Percentiles rank a stretch among this genome's conserved stretches.
These are phyloP conservation scores for Candida krabiensis DNA, from an alignment of 805 yeast genomes.

Conservation along the genomic window DNA sequence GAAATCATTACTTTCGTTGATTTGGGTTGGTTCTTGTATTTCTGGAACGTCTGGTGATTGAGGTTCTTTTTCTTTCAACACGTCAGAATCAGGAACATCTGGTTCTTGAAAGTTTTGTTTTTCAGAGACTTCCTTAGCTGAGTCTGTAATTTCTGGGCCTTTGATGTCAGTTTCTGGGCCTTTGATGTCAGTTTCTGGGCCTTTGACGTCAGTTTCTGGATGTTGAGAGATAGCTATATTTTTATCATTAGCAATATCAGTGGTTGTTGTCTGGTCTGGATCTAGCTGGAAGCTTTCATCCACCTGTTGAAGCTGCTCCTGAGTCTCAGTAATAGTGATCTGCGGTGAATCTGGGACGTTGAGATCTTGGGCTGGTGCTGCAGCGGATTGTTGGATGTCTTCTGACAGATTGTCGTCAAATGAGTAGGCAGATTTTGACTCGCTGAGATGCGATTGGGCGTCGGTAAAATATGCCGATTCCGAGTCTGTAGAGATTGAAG, in stretches of 20 bases:
- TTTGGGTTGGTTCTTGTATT: not conserved
- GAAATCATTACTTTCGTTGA: not conserved
- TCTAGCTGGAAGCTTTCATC: no score
- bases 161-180: not conserved
- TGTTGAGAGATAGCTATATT: not conserved
- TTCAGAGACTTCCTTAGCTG: not conserved
- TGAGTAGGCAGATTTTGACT: constrained; percentile 4
- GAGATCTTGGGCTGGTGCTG: no score
- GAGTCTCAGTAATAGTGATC: constrained; percentile 22
- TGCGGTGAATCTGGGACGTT: constrained; percentile 20
- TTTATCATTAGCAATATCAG: no score
- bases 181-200: not conserved
- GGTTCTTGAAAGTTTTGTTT: no score
- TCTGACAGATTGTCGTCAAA: not conserved
- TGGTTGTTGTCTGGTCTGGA: no score
- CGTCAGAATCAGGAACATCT: no score
- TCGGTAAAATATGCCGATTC: constrained; percentile 25
- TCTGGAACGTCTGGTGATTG: no score
- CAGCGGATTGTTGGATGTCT: not conserved
- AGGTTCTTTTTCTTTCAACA: no score
- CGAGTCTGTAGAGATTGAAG: constrained; percentile 17
- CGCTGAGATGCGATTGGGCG: constrained; percentile 23
- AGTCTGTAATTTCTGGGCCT: not conserved
- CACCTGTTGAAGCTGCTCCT: no score
- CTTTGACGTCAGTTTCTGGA: not conserved